These are phyloP conservation scores for Aspergillus quadrilineatus DNA, from an alignment of 2,329 filamentous ascomycete species.

Conservation along the genomic window DNA sequence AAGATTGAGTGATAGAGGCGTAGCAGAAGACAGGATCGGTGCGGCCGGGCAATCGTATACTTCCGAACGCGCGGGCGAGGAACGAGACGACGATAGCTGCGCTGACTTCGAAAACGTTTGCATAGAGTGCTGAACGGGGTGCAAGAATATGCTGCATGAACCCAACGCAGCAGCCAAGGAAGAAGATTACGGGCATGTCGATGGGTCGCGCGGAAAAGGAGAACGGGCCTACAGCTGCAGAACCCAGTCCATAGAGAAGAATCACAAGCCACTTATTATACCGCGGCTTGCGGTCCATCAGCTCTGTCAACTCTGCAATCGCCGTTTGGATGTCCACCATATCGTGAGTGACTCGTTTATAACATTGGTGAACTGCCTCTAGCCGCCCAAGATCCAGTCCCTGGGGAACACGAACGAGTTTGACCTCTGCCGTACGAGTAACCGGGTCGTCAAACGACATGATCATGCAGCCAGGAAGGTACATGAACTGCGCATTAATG, in stretches of 20 bases:
- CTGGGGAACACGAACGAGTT: constrained; percentile 40
- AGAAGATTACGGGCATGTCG: constrained; percentile 73
- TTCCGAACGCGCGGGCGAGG: constrained; percentile 64
- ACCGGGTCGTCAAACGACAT: constrained; percentile 67
- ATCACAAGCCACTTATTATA: constrained; percentile 55
- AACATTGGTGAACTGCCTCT: constrained; percentile 43
- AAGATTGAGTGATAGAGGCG: constrained; percentile 69
- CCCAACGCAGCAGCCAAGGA: constrained; percentile 71
- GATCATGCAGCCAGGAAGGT: constrained; percentile 53
- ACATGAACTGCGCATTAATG: constrained; percentile 84
- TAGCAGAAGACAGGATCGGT: constrained; percentile 61
- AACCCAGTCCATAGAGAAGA: constrained; percentile 70
- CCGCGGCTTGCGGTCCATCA: constrained; percentile 44
- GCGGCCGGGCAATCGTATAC: constrained; percentile 49
- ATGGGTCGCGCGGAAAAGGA: constrained; percentile 73
- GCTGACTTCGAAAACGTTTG: constrained; percentile 63
- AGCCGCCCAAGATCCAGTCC: constrained; percentile 44
- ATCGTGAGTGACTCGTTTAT: constrained; percentile 48
- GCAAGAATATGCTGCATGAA: constrained; percentile 71
- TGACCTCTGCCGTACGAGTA: constrained; percentile 46
- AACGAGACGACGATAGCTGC: constrained; percentile 66
- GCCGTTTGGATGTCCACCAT: constrained; percentile 44
- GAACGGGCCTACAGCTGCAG: constrained; percentile 72
- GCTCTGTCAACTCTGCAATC: constrained; percentile 36
- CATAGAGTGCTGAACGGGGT: constrained; percentile 67